These are phyloP conservation scores for Lactarius psammicola DNA, from an alignment of 768 basidiomycete genomes.

Conservation along the genomic window DNA sequence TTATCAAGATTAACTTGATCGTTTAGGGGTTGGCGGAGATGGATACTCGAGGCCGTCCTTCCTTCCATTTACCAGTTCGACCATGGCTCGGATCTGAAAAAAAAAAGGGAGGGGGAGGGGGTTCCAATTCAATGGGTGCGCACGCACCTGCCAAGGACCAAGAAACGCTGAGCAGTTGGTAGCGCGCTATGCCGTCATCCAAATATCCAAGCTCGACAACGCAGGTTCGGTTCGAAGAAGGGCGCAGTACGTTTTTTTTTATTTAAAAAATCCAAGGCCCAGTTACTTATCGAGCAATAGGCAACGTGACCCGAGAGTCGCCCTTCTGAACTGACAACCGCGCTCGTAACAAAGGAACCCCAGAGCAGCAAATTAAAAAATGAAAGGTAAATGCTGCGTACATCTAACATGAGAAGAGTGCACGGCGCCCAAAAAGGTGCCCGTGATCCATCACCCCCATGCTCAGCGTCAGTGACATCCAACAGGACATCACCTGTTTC, in stretches of 20 bases:
- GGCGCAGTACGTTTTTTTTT: no score
- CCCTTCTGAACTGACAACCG: background rate
- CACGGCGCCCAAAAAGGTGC: background rate
- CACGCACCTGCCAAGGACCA: background rate
- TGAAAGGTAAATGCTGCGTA: background rate
- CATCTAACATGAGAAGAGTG: background rate
- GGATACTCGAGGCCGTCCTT: background rate
- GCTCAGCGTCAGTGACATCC: no score
- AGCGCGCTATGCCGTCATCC: background rate
- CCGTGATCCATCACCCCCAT: background rate
- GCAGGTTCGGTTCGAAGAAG: background rate
- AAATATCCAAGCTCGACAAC: background rate
- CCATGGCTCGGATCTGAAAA: background rate
- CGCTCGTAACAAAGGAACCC: background rate
- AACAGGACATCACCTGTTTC: no score
- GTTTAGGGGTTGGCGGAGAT: background rate
- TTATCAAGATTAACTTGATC: background rate
- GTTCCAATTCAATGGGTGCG: background rate
- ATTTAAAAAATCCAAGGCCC: no score
- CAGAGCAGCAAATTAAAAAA: background rate
- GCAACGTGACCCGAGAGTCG: background rate
- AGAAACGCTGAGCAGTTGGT: background rate
- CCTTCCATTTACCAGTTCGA: background rate
- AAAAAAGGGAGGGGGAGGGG: background rate
- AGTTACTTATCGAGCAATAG: no score